phyloP scores from a whole-genome alignment of 495 filamentous ascomycete species.

The Staphylotrichum tortipilum region DNA sequence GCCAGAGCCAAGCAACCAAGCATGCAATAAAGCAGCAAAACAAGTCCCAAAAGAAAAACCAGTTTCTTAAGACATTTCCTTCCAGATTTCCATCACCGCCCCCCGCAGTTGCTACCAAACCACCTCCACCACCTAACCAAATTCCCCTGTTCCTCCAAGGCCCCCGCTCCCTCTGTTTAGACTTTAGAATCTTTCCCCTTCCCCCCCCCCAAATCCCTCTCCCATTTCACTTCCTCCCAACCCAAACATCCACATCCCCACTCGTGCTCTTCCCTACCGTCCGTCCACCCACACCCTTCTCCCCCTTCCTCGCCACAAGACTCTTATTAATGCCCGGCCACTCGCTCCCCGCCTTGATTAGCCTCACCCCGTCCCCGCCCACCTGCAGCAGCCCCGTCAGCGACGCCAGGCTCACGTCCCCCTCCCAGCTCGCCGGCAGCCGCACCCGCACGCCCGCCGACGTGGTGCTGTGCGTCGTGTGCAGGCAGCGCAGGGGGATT shows the following conservation, averaged over 20 bases:
- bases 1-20: too few relatives aligned
- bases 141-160: too few relatives aligned
- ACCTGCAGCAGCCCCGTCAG: slow-evolving; percentile 23
- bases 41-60: too few relatives aligned
- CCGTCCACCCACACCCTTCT: slow-evolving; percentile 16
- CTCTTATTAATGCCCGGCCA: slow-evolving; percentile 24
- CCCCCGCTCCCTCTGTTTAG: too few relatives aligned
- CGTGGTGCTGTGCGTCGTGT: slow-evolving; percentile 24
- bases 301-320: slow-evolving; percentile 33
- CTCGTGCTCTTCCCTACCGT: slow-evolving; percentile 16
- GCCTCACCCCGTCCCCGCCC: slow-evolving; percentile 26
- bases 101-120: too few relatives aligned
- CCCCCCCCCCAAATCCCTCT: neutral
- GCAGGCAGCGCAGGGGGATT: slow-evolving; percentile 19
- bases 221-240: slow-evolving; percentile 19
- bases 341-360: slow-evolving; percentile 17
- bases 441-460: slow-evolving; percentile 26
- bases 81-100: too few relatives aligned
- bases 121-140: too few relatives aligned
- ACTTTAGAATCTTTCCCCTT: too few relatives aligned
- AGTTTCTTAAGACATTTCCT: too few relatives aligned
- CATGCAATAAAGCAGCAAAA: too few relatives aligned
- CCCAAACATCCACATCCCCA: slow-evolving; percentile 24
- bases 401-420: slow-evolving; percentile 21
- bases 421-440: slow-evolving; percentile 37